Percentiles rank a stretch among this genome's conserved stretches.
Evolutionary conservation across 2,329 filamentous ascomycete genomes (phyloP).

Genomic region (Ophiostoma novo-ulmi): DNA sequence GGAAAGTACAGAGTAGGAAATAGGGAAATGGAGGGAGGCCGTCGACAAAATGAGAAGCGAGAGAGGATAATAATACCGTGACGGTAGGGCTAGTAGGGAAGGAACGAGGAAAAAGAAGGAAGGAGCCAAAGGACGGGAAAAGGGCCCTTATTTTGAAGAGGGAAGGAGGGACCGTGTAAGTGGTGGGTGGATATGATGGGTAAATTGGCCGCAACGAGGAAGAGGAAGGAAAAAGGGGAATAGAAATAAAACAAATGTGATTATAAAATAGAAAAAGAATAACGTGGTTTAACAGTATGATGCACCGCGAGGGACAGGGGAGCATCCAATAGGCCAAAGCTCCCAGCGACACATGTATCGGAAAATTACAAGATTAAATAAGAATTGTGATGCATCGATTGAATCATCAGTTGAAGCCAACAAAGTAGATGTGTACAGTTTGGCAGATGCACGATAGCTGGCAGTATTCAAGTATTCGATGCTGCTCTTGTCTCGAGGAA

Average conservation of each 20-base stretch:
- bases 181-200: constrained; percentile 18
- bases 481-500: no score
- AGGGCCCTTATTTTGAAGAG: constrained; percentile 1
- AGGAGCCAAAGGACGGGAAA: constrained; percentile 10
- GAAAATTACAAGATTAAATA: not conserved
- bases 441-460: no score
- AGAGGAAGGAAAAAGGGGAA: constrained; percentile 9
- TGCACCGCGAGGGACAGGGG: not conserved
- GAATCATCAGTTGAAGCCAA: no score
- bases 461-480: no score
- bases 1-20: not conserved
- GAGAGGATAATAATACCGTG: not conserved
- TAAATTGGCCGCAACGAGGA: constrained; percentile 5
- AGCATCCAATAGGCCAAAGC: not conserved
- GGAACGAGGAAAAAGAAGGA: constrained; percentile 15
- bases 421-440: no score
- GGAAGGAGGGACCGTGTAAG: constrained; percentile 21
- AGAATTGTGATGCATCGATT: not conserved
- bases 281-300: not conserved
- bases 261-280: not conserved
- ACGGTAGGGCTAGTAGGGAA: constrained; percentile 10
- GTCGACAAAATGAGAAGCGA: not conserved
- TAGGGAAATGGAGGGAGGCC: not conserved
- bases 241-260: not conserved
- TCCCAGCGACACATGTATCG: not conserved